These are phyloP conservation scores for Plenodomus lindquistii DNA, from an alignment of 2,329 filamentous ascomycete species.

Conservation along the genomic window DNA sequence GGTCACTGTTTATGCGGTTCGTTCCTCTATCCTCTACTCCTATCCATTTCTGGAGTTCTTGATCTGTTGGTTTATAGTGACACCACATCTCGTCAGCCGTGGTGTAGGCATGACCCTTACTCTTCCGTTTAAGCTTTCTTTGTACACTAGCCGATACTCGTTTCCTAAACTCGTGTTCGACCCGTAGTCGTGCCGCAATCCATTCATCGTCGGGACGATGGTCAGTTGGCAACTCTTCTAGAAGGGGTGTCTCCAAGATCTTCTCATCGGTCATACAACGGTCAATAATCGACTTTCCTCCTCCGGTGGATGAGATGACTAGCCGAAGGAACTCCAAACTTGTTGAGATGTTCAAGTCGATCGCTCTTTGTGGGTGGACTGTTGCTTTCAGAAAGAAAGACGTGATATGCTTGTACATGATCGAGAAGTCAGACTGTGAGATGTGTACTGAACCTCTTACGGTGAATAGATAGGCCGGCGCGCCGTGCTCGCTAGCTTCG, in stretches of 20 bases:
- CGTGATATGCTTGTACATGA: conserved; percentile 64
- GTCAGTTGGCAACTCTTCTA: conserved; percentile 55
- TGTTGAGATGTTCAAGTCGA: conserved; percentile 65
- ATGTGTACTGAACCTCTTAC: conserved; percentile 66
- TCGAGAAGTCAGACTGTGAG: conserved; percentile 67
- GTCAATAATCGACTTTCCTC: conserved; percentile 51
- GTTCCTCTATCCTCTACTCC: conserved; percentile 19
- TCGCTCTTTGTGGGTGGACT: conserved; percentile 64
- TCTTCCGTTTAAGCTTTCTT: conserved; percentile 39
- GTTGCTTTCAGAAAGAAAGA: conserved; percentile 65
- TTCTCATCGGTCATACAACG: conserved; percentile 59
- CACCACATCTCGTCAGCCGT: conserved; percentile 59
- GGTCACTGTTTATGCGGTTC: conserved; percentile 21
- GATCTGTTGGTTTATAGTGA: conserved; percentile 47
- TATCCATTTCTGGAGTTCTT: conserved; percentile 33
- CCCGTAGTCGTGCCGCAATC: conserved; percentile 61
- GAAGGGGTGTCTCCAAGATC: conserved; percentile 51
- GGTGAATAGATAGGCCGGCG: conserved; percentile 52
- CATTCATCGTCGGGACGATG: conserved; percentile 62
- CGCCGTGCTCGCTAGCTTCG: conserved; percentile 56
- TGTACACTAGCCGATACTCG: conserved; percentile 53
- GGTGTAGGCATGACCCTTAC: conserved; percentile 41
- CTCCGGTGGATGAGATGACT: conserved; percentile 47
- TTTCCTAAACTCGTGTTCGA: conserved; percentile 61
- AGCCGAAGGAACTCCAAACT: conserved; percentile 65